Percentiles rank a stretch among this genome's conserved stretches.
phyloP scores from a whole-genome alignment of 208 protist species.

The Wallacemonas rigidus region DNA sequence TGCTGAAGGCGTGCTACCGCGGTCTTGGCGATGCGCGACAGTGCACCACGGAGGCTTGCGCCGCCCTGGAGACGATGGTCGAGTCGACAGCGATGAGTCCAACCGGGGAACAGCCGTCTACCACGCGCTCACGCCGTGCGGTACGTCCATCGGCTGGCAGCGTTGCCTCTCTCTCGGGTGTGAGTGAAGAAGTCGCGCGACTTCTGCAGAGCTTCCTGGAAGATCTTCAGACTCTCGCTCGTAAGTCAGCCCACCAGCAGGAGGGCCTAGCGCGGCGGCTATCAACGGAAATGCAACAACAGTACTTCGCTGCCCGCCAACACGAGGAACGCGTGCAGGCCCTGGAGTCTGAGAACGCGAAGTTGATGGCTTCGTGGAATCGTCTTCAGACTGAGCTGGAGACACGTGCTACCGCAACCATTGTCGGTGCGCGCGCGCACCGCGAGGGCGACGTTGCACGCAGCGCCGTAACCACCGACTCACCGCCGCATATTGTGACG shows the following conservation, averaged over 20 bases:
- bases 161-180: constrained; percentile 11
- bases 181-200: constrained; percentile 35
- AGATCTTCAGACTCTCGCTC: constrained; percentile 35
- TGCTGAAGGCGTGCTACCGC: constrained; percentile 56
- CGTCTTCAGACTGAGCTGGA: constrained; percentile 20
- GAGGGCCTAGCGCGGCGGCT: constrained; percentile 59
- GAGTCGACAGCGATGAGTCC: background rate
- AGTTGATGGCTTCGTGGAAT: constrained; percentile 28
- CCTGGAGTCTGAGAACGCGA: constrained; percentile 45
- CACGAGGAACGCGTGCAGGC: constrained; percentile 54
- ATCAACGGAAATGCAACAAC: constrained; percentile 51
- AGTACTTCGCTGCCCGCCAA: constrained; percentile 57
- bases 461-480: background rate
- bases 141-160: too few relatives aligned
- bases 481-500: background rate
- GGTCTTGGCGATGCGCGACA: constrained; percentile 35
- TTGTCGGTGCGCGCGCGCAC: constrained; percentile 14
- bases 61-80: background rate
- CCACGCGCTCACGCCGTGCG: background rate
- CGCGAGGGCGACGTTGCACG: background rate
- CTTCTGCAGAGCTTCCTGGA: constrained; percentile 45
- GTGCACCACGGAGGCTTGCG: constrained; percentile 19
- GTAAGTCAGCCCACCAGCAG: constrained; percentile 29
- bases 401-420: constrained; percentile 17
- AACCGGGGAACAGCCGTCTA: background rate